Conservation (phyloP, 139 green algal species). For the Chlamydomonas schloesseri region DNA sequence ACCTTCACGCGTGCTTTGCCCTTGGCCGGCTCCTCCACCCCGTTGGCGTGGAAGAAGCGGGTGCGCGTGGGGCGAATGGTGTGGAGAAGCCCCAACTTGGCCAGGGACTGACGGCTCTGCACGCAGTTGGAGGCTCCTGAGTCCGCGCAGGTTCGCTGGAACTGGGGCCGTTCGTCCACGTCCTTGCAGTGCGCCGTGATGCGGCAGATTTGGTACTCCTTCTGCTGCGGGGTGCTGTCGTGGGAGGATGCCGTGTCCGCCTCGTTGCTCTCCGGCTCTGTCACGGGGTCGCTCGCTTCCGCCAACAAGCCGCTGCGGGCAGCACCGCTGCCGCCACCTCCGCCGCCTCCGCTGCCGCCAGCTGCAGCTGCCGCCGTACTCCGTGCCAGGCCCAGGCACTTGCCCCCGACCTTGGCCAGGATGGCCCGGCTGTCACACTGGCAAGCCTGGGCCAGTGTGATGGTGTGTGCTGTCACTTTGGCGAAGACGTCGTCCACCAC, state of each 20-base stretch:
- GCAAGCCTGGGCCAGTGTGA: not conserved
- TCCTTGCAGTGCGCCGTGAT: not conserved
- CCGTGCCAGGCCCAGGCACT: no score
- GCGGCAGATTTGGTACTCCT: not conserved
- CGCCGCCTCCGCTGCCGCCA: no score
- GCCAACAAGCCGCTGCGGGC: no score
- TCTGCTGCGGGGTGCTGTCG: no score
- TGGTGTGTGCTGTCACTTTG: not conserved
- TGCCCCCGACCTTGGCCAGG: not conserved
- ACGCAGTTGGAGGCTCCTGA: constrained; percentile 3
- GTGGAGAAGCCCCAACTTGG: not conserved
- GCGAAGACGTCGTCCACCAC: not conserved
- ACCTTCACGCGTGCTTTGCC: not conserved
- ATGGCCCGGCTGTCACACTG: not conserved
- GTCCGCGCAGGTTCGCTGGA: not conserved
- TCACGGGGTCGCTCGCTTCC: no score
- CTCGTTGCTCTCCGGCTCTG: no score
- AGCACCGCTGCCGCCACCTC: no score
- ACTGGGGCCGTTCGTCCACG: no score
- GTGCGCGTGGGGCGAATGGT: not conserved
- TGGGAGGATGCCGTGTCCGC: no score
- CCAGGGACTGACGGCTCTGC: no score
- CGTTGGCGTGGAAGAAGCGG: not conserved
- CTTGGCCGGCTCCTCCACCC: not conserved
- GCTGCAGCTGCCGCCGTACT: no score